Evolutionary conservation across 495 filamentous ascomycete species (phyloP).

Genomic region (Copromyces sp.): DNA sequence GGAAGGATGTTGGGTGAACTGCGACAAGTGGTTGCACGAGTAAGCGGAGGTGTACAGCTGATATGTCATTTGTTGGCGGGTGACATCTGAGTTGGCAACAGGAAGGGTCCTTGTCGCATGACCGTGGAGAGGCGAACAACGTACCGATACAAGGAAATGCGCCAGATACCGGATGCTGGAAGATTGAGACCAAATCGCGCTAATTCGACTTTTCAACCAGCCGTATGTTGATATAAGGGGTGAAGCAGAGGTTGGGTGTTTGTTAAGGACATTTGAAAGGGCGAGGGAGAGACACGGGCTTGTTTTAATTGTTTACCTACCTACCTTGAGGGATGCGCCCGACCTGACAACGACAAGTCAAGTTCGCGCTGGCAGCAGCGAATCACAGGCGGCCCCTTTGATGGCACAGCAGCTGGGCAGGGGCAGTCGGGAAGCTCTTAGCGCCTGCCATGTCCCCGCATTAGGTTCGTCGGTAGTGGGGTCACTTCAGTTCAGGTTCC

Average conservation of each 20-base stretch:
- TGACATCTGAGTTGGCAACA: slow-evolving; percentile 8
- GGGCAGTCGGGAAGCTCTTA: background rate
- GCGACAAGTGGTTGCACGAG: background rate
- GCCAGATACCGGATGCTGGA: background rate
- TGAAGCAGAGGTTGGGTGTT: background rate
- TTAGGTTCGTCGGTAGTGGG: background rate
- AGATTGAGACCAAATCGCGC: background rate
- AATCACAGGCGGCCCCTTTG: background rate
- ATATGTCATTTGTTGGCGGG: slow-evolving; percentile 20
- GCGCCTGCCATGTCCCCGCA: background rate
- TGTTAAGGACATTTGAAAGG: background rate
- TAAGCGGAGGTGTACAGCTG: background rate
- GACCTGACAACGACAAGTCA: background rate
- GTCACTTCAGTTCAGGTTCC: background rate
- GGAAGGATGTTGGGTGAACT: slow-evolving; percentile 17
- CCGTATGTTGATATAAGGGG: background rate
- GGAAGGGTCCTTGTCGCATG: slow-evolving; percentile 4
- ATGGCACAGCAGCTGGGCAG: slow-evolving; percentile 5
- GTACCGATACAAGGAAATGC: slow-evolving; percentile 4
- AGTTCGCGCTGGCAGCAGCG: slow-evolving; percentile 13
- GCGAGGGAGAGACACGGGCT: background rate
- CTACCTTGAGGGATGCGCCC: background rate
- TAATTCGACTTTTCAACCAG: background rate
- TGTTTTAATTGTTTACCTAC: background rate
- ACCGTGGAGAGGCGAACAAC: slow-evolving; percentile 6